Evolutionary conservation across 441 rosid species (phyloP), one percentile per base, ranked within the genome.

Genomic region (Croton laevigatus): DNA sequence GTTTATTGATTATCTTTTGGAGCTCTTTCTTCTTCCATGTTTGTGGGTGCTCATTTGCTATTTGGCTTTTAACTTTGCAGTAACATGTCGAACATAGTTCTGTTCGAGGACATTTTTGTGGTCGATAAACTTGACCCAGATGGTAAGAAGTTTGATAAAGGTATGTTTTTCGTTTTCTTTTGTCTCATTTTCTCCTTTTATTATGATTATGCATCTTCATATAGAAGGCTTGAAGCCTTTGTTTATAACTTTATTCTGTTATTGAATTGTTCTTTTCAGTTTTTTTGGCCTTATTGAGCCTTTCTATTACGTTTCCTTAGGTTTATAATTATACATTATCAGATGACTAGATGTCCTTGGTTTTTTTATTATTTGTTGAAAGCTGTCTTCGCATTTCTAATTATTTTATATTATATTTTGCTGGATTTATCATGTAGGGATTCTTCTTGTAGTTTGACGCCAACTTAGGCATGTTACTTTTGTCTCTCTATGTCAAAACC

Each of bases 141-240:
- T 79, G 93, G 93, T 8, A 89, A 89, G 79, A 84, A 86, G 79
- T 88, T 88, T 42, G 93, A 89, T 71, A 86, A 84, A 78, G 96
- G 95, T 86, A 61, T 16, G 71, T 0, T 44, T 20, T 66, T 60
- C 59, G 67, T 48, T 0, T 17, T 8, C 36, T 51, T 1, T 27
- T 27, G 32, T 6, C 14, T 49, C 42, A 62, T 19, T 52, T 14
- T 37, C 13, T 51, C 8, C 14, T 49, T 49, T 70, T 40, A 34
- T 55, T 14, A 42, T 42, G 9, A 36, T 7, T 22, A 16, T 37
- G 27, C 4, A 61, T 61, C 65, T 37, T 14, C 48, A 61, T n/a
- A 17, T 52, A n/a, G 6, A 52, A 13, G 19, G 16, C 19, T 16
- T 16, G 32, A 27, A 27, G 32, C 32, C 32, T 27, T 27, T 2